Base-by-base conservation (phyloP, 1,139 yeast genomes). In the Lodderomyces pseudojiufengensis region DNA sequence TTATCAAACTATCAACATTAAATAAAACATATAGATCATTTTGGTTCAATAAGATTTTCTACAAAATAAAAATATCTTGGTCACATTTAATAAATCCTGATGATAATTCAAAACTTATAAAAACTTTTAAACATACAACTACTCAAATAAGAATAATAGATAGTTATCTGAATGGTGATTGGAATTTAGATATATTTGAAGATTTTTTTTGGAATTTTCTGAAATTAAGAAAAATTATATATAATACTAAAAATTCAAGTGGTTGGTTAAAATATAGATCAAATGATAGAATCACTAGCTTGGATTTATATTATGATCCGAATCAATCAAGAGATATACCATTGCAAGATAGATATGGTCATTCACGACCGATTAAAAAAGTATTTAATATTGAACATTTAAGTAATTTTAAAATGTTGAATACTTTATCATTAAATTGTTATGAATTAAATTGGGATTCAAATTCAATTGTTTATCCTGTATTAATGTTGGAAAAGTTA, bases 261-360 rank as follows among this genome's bases (percentile, higher is more conserved):
- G 58, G 63, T 39, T 69, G 75, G 75, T 49, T 69, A 22, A 67
- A 66, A 41, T 67, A 66, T 48, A 43, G 70, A 34, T 22, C 36
- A 2, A 49, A 55, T 35, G 29, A 38, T 9, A 42, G 41, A 12
- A 36, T 65, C 22, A 44, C 27, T 9, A 31, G 43, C 9, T 40
- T 69, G 12, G 50, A 59, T 1, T 45, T 69, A 14, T 61, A 61
- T 43, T 51, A 53, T 36, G 64, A 59, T 12, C 12, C 34, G 2
- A 18, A 18, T 16, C 15, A 24, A 7, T 22, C 23, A 12, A 44
- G 39, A 25, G 64, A 57, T 29, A 48, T 61, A 10, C 45, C 43
- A 29, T 35, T 39, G 31, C 37, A 41, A 42, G 24, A 34, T 32
- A 3, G 27, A 31, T 5, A 29, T 16, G 18, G 25, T 36, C 37